phyloP scores from a whole-genome alignment of 768 basidiomycete species.

The Psilocybe tampanensis region DNA sequence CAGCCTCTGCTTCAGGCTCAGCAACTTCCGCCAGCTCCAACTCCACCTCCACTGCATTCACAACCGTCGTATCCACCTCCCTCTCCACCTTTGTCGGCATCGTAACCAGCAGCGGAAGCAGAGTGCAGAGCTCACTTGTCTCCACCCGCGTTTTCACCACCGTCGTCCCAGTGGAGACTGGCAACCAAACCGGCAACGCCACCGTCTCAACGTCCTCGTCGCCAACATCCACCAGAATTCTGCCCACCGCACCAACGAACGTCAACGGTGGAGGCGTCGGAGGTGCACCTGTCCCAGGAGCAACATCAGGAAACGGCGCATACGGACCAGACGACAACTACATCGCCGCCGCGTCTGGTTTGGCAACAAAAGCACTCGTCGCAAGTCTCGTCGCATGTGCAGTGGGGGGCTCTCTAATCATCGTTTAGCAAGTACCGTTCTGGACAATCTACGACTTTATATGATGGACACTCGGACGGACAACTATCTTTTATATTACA shows the following conservation, averaged over 20 bases:
- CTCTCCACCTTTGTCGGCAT: slow-evolving; percentile 38
- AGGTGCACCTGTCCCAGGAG: slow-evolving; percentile 67
- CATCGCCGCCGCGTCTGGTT: slow-evolving; percentile 55
- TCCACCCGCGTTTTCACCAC: slow-evolving; percentile 48
- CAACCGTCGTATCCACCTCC: slow-evolving; percentile 43
- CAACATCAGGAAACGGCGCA: slow-evolving; percentile 45
- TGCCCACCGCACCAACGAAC: slow-evolving; percentile 62
- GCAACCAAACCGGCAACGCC: slow-evolving; percentile 14
- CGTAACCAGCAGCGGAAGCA: slow-evolving; percentile 34
- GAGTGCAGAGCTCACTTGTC: slow-evolving; percentile 41
- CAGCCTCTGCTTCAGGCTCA: neutral
- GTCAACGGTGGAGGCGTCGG: slow-evolving; percentile 55
- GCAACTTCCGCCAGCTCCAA: slow-evolving; percentile 2
- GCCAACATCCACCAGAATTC: slow-evolving; percentile 36
- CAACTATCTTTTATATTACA: slow-evolving; percentile 1
- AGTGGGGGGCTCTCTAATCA: slow-evolving; percentile 50
- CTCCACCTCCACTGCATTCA: slow-evolving; percentile 23
- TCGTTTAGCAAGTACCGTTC: slow-evolving; percentile 32
- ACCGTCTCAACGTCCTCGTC: slow-evolving; percentile 33
- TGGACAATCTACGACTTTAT: slow-evolving; percentile 1
- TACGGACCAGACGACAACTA: slow-evolving; percentile 73
- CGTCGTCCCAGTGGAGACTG: slow-evolving; percentile 28
- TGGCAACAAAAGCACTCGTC: slow-evolving; percentile 46
- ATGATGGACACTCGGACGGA: slow-evolving; percentile 23
- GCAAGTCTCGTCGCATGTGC: slow-evolving; percentile 47